Evolutionary conservation across 2,329 filamentous ascomycete genomes (phyloP).

Genomic region (Apiospora saccharicola): DNA sequence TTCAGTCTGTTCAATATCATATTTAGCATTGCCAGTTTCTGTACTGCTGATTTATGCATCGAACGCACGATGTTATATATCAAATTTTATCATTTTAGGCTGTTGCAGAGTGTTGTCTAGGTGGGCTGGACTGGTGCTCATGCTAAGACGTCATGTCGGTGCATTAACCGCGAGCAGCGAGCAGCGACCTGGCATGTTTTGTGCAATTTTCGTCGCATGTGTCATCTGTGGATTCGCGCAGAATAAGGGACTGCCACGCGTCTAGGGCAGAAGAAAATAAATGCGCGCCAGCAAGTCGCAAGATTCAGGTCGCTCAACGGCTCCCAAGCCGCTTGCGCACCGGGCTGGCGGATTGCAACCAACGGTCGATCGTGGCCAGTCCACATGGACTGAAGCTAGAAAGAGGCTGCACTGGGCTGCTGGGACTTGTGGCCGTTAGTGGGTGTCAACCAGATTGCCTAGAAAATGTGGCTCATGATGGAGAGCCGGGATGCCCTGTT

Average conservation of each 20-base stretch:
- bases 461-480: constrained; percentile 1
- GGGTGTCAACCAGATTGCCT: not conserved
- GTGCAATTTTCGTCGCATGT: not conserved
- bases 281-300: not conserved
- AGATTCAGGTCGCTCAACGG: not conserved
- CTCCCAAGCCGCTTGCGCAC: not conserved
- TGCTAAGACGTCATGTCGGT: constrained; percentile 7
- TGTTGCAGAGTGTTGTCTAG: not conserved
- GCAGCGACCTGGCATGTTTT: not conserved
- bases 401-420: not conserved
- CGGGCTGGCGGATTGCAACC: not conserved
- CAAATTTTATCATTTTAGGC: not conserved
- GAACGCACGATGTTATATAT: not conserved
- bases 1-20: not conserved
- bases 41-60: not conserved
- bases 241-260: not conserved
- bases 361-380: constrained; percentile 4
- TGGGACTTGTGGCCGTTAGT: not conserved
- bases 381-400: constrained; percentile 8
- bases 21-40: not conserved
- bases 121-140: not conserved
- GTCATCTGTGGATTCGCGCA: not conserved
- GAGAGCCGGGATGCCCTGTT: constrained; percentile 16
- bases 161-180: not conserved
- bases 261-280: not conserved